Evolutionary conservation across 1,284 basidiomycete genomes (phyloP).

Genomic region (Porogramme epimiltina): DNA sequence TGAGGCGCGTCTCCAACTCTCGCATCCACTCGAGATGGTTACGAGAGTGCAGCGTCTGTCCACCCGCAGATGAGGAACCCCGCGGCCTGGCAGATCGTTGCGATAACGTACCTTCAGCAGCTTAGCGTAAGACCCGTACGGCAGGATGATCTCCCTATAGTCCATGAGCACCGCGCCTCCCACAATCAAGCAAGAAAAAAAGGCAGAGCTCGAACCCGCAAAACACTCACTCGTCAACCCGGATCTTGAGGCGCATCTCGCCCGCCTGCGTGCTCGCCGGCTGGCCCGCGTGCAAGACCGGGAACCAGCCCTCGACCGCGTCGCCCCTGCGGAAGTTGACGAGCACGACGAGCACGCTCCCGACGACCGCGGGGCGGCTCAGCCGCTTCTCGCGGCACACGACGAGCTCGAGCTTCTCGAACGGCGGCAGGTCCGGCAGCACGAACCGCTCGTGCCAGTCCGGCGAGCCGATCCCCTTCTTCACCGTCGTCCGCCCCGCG

Average conservation of each 20-base stretch:
- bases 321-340: constrained; percentile 74
- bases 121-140: constrained; percentile 55
- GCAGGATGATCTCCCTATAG: constrained; percentile 73
- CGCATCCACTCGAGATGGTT: constrained; percentile 76
- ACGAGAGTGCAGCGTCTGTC: constrained; percentile 60
- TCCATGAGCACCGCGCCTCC: no score
- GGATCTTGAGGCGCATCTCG: constrained; percentile 71
- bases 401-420: constrained; percentile 63
- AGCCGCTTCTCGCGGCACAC: constrained; percentile 70
- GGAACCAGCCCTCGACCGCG: constrained; percentile 80
- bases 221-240: constrained; percentile 71
- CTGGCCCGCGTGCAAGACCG: constrained; percentile 56
- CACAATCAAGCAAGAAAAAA: no score
- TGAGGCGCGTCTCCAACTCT: constrained; percentile 68
- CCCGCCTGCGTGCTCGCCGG: constrained; percentile 63
- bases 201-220: constrained; percentile 8
- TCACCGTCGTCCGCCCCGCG: constrained; percentile 71
- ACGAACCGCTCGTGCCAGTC: constrained; percentile 80
- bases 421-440: constrained; percentile 74
- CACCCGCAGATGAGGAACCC: no score
- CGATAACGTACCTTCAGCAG: constrained; percentile 48
- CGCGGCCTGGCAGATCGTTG: no score
- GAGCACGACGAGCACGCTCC: constrained; percentile 65
- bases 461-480: constrained; percentile 62
- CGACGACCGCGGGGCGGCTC: constrained; percentile 55